Evolutionary conservation across 23 red algal genomes (phyloP).

Genomic region (Pyropia yezoensis): DNA sequence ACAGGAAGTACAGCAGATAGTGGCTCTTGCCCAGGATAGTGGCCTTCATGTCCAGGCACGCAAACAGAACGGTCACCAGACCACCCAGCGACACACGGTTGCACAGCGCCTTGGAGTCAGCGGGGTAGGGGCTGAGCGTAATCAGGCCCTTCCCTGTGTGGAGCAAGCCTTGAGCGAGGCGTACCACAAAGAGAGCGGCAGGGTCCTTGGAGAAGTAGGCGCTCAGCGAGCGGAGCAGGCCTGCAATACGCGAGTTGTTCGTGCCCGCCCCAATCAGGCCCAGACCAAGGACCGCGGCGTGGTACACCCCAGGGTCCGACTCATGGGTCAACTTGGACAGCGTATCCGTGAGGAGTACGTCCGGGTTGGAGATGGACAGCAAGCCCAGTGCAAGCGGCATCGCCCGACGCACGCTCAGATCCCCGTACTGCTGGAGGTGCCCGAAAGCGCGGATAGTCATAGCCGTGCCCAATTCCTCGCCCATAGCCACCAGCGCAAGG

Average conservation of each 20-base stretch:
- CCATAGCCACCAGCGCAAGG: slow-evolving; percentile 65
- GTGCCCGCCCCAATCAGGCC: slow-evolving; percentile 89
- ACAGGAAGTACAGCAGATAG: slow-evolving; percentile 84
- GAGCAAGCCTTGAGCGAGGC: slow-evolving; percentile 86
- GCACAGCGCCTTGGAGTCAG: slow-evolving; percentile 52
- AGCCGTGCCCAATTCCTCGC: slow-evolving; percentile 69
- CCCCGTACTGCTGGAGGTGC: slow-evolving; percentile 86
- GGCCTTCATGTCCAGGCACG: slow-evolving; percentile 65
- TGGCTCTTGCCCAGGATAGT: slow-evolving; percentile 88
- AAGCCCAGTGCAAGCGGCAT: slow-evolving; percentile 81
- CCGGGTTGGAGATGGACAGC: slow-evolving; percentile 74
- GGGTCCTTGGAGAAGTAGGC: slow-evolving; percentile 83
- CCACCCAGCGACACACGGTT: slow-evolving; percentile 64
- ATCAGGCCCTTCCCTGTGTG: slow-evolving; percentile 80
- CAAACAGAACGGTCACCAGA: slow-evolving; percentile 78
- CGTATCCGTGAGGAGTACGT: slow-evolving; percentile 63
- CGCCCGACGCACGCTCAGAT: slow-evolving; percentile 49
- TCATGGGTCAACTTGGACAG: slow-evolving; percentile 94
- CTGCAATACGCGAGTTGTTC: slow-evolving; percentile 87
- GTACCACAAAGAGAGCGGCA: slow-evolving; percentile 63
- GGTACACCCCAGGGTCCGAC: slow-evolving; percentile 75
- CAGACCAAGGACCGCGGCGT: slow-evolving; percentile 69
- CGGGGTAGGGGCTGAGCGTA: slow-evolving; percentile 72
- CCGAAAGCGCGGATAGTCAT: slow-evolving; percentile 82
- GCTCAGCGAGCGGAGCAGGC: slow-evolving; percentile 79